Evolutionary conservation across 2,329 filamentous ascomycete species (phyloP), one percentile per base, ranked within the genome.

Genomic region (Scopulariopsis brevicaulis): DNA sequence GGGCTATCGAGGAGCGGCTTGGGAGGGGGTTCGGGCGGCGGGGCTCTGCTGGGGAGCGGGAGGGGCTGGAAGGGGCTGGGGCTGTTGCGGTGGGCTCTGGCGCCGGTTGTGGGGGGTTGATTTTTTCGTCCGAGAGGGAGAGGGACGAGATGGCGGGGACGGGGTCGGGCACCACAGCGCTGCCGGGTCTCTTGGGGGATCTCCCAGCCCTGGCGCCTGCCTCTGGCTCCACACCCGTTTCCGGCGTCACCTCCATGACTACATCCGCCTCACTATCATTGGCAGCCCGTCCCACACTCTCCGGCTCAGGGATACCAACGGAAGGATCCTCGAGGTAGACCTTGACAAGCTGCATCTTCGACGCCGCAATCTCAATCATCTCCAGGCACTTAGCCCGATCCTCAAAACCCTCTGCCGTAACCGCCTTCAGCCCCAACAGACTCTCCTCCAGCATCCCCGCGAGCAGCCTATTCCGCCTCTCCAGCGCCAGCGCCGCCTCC

Each of bases 371-470:
- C 66, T 85, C 81, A 48, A 86, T 76, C 5, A 75, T 73, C 62
- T 84, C 77, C 8, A 79, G 68, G 57, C 70, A 73, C 63, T 77
- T 77, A 35, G 68, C 71, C 60, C 77, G 79, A 37, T 81, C 77
- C 52, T 77, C 72, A 28, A 79, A 58, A 48, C 70, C 70, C 1
- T 76, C 74, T 43, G 76, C 73, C 43, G 85, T 83, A 55, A 85
- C 72, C 1, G 77, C 73, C 73, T 83, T 85, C 1, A 93, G 76
- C 54, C 81, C 81, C 1, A 76, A 71, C 24, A 90, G 78, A 1
- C 85, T 83, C 61, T 83, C 81, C 57, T 86, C 82, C 11, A 93
- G 77, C 77, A 92, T 83, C 34, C 74, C 72, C 1, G 86, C 85
- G 20, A 93, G 70, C 60, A 83, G 80, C 62, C 76, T 77, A 63